Evolutionary conservation across 495 filamentous ascomycete genomes (phyloP).

Genomic region (Talaromyces adpressus): DNA sequence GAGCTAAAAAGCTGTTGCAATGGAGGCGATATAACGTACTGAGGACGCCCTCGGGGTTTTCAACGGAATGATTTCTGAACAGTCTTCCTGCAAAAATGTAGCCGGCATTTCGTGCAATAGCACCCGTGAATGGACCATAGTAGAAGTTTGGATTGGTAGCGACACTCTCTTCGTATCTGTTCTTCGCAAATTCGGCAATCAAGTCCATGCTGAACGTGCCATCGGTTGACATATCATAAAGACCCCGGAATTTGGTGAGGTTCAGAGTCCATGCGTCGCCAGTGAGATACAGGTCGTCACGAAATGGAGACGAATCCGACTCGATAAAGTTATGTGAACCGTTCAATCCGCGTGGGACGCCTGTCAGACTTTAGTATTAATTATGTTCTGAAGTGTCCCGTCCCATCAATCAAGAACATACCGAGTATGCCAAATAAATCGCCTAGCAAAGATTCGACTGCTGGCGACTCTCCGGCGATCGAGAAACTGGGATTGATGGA

Average conservation of each 20-base stretch:
- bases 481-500: constrained; percentile 34
- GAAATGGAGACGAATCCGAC: constrained; percentile 47
- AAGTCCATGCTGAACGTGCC: constrained; percentile 31
- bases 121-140: constrained; percentile 41
- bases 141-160: constrained; percentile 47
- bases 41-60: constrained; percentile 37
- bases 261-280: constrained; percentile 35
- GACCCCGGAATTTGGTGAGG: constrained; percentile 33
- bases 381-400: background rate
- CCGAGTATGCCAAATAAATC: background rate
- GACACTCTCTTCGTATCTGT: constrained; percentile 40
- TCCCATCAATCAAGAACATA: background rate
- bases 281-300: constrained; percentile 43
- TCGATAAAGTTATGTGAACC: constrained; percentile 53
- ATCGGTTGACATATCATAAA: constrained; percentile 29
- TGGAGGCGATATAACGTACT: constrained; percentile 15
- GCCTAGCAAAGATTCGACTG: background rate
- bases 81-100: constrained; percentile 37
- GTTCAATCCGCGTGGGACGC: constrained; percentile 36
- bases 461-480: constrained; percentile 16
- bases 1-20: background rate
- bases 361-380: background rate
- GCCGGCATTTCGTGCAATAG: constrained; percentile 39
- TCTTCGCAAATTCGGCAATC: constrained; percentile 27
- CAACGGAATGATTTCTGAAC: constrained; percentile 39